Evolutionary conservation across 148 eudicot species (phyloP), one percentile per base, ranked within the genome.

Genomic region (Drosera capensis): DNA sequence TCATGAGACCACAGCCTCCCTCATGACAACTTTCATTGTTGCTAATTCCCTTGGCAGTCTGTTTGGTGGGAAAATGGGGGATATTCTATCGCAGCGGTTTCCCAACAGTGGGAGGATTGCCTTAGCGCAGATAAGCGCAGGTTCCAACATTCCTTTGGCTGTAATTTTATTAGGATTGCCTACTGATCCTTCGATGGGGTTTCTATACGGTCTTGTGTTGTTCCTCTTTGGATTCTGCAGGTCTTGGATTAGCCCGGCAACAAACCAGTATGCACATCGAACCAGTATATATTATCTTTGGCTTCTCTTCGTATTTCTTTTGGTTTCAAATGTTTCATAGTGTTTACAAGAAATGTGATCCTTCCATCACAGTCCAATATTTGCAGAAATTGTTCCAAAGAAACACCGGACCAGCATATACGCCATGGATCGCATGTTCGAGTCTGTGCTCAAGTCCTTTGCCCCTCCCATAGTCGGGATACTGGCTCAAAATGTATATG

Each of bases 61-160:
- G 23, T 70, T 77, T 60, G 95, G 95, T 7, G 95, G 95, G 11
- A 74, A 52, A 48, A 60, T 85, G 71, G 95, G 92, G 25, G 95
- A 85, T 49, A 12, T 61, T 14, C 67, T 85, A 34, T 63, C 86
- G 2, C 40, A 34, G 38, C 68, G 43, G 5, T 57, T 74, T 11
- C 92, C 95, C 13, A 71, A 85, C 48, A 28, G 78, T 11, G 95
- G 95, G 31, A 67, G 95, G 51, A 78, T 80, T 28, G 68, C 75
- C 21, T 41, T 80, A 36, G 73, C 95, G 5, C 95, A 85, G 65
- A 77, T 85, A 20, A 85, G 95, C 34, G 52, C 92, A 2, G 74
- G 71, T 26, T 80, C 82, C 14, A 80, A 70, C 18, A 72, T 85
- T 31, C 95, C 95, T 28, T 28, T 28, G 31, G 31, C 85, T 19